Evolutionary conservation across 2,329 filamentous ascomycete genomes (phyloP), one percentile per base, ranked within the genome.

Genomic region (Pestalotiopsis sp.): DNA sequence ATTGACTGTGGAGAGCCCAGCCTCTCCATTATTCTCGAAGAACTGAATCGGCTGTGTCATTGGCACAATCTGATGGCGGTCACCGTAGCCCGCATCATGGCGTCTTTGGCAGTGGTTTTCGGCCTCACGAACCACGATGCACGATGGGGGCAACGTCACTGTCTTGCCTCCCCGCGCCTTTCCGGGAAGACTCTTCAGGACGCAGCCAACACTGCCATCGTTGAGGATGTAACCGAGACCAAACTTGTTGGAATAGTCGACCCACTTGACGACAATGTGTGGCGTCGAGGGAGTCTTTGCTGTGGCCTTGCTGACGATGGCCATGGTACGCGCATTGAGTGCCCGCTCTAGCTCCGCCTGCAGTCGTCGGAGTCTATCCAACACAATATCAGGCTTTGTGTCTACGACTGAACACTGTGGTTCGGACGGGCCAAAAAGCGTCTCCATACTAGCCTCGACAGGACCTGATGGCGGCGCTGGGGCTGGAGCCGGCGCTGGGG

Each of bases 171-270:
- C 86, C 64, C 86, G 83, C 1, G 83, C 83, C 1, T 84, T 85
- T 13, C 78, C 78, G 2, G 86, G 85, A 66, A 90, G 86, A 68
- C 86, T 87, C 27, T 85, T 83, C 65, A 90, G 82, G 63, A 91
- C 88, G 72, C 92, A 94, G 17, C 93, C 93, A 23, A 95, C 90
- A 70, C 90, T 94, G 38, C 93, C 93, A 72, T 95, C 92, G 70
- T 93, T 93, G 66, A 96, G 83, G 68, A 95, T 93, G 75, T 95
- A 96, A 45, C 93, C 93, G 17, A 96, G 86, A 13, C 93, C 93
- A 78, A 94, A 94, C 78, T 94, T 94, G 80, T 94, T 93, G 69
- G 92, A 94, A 79, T 96, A 96, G 78, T 96, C 93, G 6, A 96
- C 93, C 93, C 93, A 96, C 77, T 95, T 94, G 12, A 91, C 88